These are phyloP conservation scores for Colletotrichum sp. DNA, from an alignment of 2,329 filamentous ascomycete species.

Conservation along the genomic window DNA sequence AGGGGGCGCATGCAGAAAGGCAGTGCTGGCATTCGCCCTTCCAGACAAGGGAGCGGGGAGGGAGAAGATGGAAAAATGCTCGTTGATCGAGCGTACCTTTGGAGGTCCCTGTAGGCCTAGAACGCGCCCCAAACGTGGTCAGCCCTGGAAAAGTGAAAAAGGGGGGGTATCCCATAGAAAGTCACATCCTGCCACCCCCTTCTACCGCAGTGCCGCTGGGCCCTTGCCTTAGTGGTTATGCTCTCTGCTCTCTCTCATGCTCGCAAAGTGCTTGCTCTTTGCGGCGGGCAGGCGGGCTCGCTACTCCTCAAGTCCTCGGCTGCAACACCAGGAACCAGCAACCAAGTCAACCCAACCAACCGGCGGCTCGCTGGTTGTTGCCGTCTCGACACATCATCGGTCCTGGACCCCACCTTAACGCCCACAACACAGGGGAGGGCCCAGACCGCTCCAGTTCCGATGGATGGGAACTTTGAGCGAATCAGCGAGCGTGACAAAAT, in stretches of 20 bases:
- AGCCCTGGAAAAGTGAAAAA: conserved; percentile 9
- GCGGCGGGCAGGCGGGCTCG: not conserved
- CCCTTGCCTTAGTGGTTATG: not conserved
- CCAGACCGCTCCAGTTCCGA: not conserved
- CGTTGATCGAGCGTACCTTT: conserved; percentile 29
- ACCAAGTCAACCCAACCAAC: not conserved
- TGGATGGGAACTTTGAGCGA: not conserved
- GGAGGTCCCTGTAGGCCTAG: conserved; percentile 41
- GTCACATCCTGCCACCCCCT: not conserved
- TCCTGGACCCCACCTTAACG: not conserved
- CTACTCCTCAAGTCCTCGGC: not conserved
- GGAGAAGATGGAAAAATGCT: conserved; percentile 1
- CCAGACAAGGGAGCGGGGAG: not conserved
- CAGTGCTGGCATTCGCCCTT: not conserved
- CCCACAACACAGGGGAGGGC: not conserved
- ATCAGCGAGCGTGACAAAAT: not conserved
- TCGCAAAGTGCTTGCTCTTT: not conserved
- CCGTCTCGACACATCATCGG: not conserved
- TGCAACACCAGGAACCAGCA: not conserved
- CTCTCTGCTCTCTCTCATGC: not conserved
- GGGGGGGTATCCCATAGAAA: not conserved
- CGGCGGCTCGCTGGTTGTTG: not conserved
- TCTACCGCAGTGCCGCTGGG: not conserved
- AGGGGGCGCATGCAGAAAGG: not conserved
- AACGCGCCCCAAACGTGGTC: conserved; percentile 25